Base-by-base conservation (phyloP, 371 early-diverging fungal species). In the Phascolomyces articulosus region DNA sequence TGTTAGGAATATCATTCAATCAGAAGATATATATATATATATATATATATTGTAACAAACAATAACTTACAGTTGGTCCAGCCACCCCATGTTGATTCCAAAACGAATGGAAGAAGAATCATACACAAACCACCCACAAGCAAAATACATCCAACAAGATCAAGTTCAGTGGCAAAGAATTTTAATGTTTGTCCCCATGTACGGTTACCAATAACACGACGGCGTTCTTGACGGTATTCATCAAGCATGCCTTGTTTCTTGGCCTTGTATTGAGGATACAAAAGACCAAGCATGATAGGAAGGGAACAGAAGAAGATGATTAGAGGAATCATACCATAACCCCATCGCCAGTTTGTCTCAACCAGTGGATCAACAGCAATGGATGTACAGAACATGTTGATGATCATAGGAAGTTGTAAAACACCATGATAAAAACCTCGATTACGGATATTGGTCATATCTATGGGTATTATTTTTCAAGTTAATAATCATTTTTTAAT, bases 351-450 rank as follows among this genome's bases (percentile, higher is more conserved):
- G 34, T 34, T 34, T 60, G 61, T 29, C 54, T 59, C n/a, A 20
- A 20, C 62, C 53, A 13, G 18, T 4, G 24, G 48, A 31, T 58
- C 58, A 15, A 28, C 58, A 16, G 40, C 64, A 4, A 58, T 11
- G 1, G 64, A 51, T 0, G 64, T 48, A 18, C 44, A 29, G 40
- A 64, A 58, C 51, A 64, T 64, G 40, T 58, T 58, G 53, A 64
- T 58, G 16, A 64, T 38, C 20, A 44, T 48, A 4, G 64, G 64
- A 24, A 64, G 21, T 49, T 61, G 62, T 16, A 51, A 29, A 41
- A 61, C 53, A 13, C 70, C 74, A 55, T 75, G 79, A 47, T 70
- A 79, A 3, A 79, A 40, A 55, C 79, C 79, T 55, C 79, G 70
- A 31, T 75, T 73, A 2, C 63, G 66, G 16, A 71, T 62, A 31